Conservation (phyloP, 768 basidiomycete species). For the Lentinula guzmanii region DNA sequence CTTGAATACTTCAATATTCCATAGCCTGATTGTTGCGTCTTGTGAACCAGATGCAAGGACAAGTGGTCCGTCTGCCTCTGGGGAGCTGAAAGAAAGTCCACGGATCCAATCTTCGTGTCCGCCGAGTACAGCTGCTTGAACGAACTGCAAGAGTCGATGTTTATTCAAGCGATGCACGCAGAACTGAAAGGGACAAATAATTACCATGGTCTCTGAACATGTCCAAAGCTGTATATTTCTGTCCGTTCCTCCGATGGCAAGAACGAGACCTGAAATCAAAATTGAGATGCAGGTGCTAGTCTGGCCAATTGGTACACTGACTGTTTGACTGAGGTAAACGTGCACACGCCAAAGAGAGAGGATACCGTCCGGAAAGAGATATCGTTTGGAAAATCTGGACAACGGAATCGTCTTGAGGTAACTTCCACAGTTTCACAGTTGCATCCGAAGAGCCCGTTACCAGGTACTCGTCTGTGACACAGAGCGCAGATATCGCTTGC, state of each 20-base stretch:
- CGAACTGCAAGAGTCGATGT: constrained; percentile 36
- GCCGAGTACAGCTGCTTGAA: constrained; percentile 49
- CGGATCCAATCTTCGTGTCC: constrained; percentile 98
- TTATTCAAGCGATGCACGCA: not conserved
- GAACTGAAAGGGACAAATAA: constrained; percentile 12
- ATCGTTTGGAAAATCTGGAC: constrained; percentile 49
- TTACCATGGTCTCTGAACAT: constrained; percentile 50
- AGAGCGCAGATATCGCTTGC: constrained; percentile 65
- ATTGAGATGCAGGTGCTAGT: not conserved
- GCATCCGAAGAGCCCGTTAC: constrained; percentile 85
- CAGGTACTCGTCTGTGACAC: constrained; percentile 39
- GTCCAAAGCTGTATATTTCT: constrained; percentile 74
- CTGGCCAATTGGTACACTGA: constrained; percentile 22
- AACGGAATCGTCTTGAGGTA: not conserved
- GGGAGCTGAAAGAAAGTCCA: constrained; percentile 59
- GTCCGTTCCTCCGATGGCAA: constrained; percentile 87
- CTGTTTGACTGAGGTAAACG: constrained; percentile 65
- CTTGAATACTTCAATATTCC: constrained; percentile 66
- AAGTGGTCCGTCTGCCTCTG: constrained; percentile 37
- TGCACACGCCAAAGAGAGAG: constrained; percentile 61
- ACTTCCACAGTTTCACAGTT: constrained; percentile 67
- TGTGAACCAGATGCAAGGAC: constrained; percentile 92
- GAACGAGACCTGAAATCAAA: constrained; percentile 41
- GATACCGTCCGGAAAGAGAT: constrained; percentile 61
- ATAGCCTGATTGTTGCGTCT: constrained; percentile 89